phyloP scores from a whole-genome alignment of 225 moss, liverwort and hornwort species.

The Physcomitrium patens region DNA sequence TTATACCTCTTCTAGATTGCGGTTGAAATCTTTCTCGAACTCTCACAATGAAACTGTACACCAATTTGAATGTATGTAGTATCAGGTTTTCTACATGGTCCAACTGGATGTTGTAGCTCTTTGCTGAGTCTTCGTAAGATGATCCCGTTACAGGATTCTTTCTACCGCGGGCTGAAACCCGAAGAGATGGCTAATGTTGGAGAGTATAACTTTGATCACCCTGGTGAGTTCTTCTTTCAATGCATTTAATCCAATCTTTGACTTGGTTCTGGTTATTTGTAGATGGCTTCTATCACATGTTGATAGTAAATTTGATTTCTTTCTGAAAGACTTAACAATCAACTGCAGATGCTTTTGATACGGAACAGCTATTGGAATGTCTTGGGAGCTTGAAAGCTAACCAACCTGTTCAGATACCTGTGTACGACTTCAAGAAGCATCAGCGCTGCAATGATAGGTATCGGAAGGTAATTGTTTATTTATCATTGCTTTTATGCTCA shows the following conservation, averaged over 20 bases:
- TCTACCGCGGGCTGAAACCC: slow-evolving; percentile 85
- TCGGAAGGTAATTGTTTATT: slow-evolving; percentile 56
- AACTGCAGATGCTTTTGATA: slow-evolving; percentile 81
- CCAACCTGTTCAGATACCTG: slow-evolving; percentile 77
- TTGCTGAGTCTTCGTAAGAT: not conserved
- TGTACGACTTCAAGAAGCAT: slow-evolving; percentile 92
- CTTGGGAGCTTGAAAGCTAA: slow-evolving; percentile 73
- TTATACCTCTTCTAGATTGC: not conserved
- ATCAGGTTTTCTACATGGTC: not conserved
- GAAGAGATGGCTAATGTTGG: slow-evolving; percentile 73
- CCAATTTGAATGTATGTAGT: not conserved
- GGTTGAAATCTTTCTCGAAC: not conserved
- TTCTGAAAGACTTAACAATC: slow-evolving; percentile 21
- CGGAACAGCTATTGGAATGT: slow-evolving; percentile 94
- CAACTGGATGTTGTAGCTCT: not conserved
- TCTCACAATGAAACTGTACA: not conserved
- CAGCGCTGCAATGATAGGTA: slow-evolving; percentile 69
- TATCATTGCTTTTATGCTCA: slow-evolving; percentile 10
- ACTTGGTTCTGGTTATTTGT: slow-evolving; percentile 13
- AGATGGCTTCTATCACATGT: slow-evolving; percentile 1
- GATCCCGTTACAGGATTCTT: slow-evolving; percentile 62
- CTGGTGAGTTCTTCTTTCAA: slow-evolving; percentile 37
- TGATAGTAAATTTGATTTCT: not conserved
- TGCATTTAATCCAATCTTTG: slow-evolving; percentile 13
- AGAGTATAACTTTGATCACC: slow-evolving; percentile 96